Percentiles rank a stretch among this genome's conserved stretches.
phyloP scores from a whole-genome alignment of 2,329 filamentous ascomycete genomes.

The Penicillium corylophilum region DNA sequence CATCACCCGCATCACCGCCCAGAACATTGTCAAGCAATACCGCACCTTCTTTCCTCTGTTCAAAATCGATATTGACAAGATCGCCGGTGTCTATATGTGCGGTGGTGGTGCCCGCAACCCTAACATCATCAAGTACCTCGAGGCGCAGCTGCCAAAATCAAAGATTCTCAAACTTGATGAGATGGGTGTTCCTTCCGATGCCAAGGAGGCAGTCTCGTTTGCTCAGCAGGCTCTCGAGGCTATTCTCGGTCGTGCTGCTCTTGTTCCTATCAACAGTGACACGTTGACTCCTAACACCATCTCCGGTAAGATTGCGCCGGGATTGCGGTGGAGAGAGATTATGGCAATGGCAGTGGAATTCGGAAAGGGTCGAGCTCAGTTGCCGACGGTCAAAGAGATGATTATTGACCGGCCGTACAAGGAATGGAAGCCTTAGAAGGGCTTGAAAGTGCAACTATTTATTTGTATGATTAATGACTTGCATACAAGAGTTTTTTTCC shows the following conservation, averaged over 20 bases:
- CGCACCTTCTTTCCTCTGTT: conserved; percentile 43
- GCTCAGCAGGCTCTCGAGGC: conserved; percentile 61
- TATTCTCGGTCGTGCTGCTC: conserved; percentile 54
- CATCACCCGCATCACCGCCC: conserved; percentile 58
- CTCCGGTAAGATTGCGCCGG: conserved; percentile 5
- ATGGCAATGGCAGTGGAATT: conserved; percentile 5
- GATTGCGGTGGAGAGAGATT: conserved; percentile 2
- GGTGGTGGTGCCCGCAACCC: conserved; percentile 59
- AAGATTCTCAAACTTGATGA: conserved; percentile 56
- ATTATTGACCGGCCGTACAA: conserved; percentile 6
- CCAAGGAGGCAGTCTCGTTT: conserved; percentile 60
- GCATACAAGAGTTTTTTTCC: not conserved
- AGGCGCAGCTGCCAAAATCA: conserved; percentile 47
- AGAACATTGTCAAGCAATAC: conserved; percentile 49
- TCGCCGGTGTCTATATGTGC: conserved; percentile 60
- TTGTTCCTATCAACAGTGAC: conserved; percentile 41
- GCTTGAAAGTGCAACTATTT: not conserved
- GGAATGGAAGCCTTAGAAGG: not conserved
- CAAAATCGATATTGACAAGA: conserved; percentile 46
- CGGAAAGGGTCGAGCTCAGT: conserved; percentile 1
- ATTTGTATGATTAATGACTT: conserved; percentile 3
- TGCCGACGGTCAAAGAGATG: conserved; percentile 6
- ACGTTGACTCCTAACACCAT: conserved; percentile 6
- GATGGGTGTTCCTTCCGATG: conserved; percentile 55
- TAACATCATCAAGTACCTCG: conserved; percentile 54